A percentile compares a stretch with the other conserved stretches of the same genome.
Conservation (phyloP, 306 rosid genomes). For the Carpinus viminea region DNA sequence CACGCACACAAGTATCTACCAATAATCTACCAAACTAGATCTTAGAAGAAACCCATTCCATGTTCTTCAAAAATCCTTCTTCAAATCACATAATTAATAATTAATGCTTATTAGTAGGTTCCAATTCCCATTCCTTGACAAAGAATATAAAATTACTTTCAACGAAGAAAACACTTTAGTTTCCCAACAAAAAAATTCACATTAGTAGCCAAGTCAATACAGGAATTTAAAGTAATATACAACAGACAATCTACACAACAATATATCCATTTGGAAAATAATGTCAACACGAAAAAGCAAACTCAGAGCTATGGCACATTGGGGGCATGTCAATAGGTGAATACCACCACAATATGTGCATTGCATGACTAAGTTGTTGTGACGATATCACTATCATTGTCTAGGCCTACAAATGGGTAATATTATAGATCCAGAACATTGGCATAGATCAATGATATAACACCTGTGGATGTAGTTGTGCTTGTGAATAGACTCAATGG, state of each 20-base stretch:
- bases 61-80: not conserved
- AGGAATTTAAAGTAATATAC: not conserved
- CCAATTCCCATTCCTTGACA: not conserved
- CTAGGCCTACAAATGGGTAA: not conserved
- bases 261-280: not conserved
- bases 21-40: not conserved
- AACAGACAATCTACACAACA: not conserved
- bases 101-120: too few species aligned
- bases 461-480: slow-evolving; percentile 89
- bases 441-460: not conserved
- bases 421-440: not conserved
- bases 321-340: not conserved
- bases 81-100: not conserved
- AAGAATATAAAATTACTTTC: too few species aligned
- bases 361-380: not conserved
- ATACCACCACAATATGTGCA: not conserved
- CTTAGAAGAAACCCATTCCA: not conserved
- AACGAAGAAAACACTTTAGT: not conserved
- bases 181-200: not conserved
- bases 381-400: not conserved
- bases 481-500: slow-evolving; percentile 86
- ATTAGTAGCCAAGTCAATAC: not conserved
- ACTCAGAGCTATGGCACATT: not conserved
- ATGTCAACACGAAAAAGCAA: not conserved
- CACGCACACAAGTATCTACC: not conserved